These are phyloP conservation scores for Stagonosporopsis vannaccii DNA, from an alignment of 2,329 filamentous ascomycete species.

Conservation along the genomic window DNA sequence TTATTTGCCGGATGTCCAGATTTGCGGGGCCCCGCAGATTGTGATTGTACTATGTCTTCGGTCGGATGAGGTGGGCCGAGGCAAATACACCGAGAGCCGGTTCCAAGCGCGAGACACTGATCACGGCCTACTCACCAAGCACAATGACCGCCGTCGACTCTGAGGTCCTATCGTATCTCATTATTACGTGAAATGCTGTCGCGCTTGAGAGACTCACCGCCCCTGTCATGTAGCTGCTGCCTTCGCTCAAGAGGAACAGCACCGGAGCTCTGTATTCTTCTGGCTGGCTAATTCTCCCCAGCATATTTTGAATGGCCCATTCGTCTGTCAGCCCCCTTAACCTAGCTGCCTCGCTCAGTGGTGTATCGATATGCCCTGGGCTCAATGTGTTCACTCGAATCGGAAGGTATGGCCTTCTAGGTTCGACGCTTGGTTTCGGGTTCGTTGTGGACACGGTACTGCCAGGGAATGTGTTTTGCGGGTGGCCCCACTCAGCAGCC, in stretches of 20 bases:
- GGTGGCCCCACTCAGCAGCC: constrained; percentile 57
- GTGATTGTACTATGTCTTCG: not conserved
- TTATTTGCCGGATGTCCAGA: not conserved
- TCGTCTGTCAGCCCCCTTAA: constrained; percentile 39
- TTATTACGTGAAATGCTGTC: not conserved
- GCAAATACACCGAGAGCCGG: not conserved
- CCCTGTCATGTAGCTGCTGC: constrained; percentile 69
- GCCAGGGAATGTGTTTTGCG: constrained; percentile 52
- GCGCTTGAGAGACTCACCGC: not conserved
- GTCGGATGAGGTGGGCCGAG: not conserved
- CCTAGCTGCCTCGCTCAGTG: constrained; percentile 41
- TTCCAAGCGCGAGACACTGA: not conserved
- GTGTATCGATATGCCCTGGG: constrained; percentile 62
- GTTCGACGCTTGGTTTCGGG: constrained; percentile 22
- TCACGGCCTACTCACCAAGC: constrained; percentile 26
- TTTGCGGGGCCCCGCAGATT: not conserved
- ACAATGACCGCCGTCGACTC: constrained; percentile 55
- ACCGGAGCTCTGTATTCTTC: constrained; percentile 34
- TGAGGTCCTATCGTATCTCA: constrained; percentile 37
- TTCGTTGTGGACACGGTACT: constrained; percentile 29
- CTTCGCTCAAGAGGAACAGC: constrained; percentile 43
- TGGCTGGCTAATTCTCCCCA: constrained; percentile 43
- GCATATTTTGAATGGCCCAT: constrained; percentile 46
- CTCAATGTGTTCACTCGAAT: constrained; percentile 62
- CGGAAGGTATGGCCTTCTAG: constrained; percentile 37